phyloP scores from a whole-genome alignment of 176 grass and related monocot species.

The Aegilops bicornis region DNA sequence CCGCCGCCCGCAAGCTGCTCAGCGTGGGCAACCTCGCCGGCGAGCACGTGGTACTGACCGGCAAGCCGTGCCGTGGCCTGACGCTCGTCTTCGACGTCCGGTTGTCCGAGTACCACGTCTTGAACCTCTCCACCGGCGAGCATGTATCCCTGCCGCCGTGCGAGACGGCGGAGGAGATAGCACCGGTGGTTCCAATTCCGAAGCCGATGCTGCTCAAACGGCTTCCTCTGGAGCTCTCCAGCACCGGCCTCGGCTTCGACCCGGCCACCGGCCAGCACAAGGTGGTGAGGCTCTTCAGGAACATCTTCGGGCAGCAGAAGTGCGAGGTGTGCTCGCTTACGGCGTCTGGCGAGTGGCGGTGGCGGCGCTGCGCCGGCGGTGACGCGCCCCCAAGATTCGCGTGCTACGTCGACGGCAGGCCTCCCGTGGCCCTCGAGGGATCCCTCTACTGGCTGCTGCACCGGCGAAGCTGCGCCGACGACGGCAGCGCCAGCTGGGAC shows the following conservation, averaged over 20 bases:
- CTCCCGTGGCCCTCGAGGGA: neutral
- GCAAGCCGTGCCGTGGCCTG: conserved; percentile 11
- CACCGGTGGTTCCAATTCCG: neutral
- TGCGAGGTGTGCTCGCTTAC: conserved; percentile 17
- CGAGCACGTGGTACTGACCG: neutral
- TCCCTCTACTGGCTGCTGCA: conserved; percentile 15
- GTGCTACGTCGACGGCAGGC: neutral
- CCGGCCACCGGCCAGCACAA: conserved; percentile 7
- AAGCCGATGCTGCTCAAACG: neutral
- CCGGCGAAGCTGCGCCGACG: neutral
- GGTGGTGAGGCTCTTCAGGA: conserved; percentile 32
- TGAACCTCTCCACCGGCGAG: conserved; percentile 27
- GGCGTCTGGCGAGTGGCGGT: neutral
- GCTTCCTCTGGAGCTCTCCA: neutral
- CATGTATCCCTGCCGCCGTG: conserved; percentile 2
- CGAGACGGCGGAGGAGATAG: neutral
- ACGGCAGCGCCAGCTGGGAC: neutral
- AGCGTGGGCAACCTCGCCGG: neutral
- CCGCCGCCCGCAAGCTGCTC: neutral
- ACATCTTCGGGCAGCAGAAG: neutral
- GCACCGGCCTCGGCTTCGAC: neutral
- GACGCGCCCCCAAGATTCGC: neutral
- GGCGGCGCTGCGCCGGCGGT: conserved; percentile 12
- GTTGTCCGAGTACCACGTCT: neutral
- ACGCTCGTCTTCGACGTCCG: conserved; percentile 1